Base-by-base conservation (phyloP, 331 rosid species). In the Cucumis variabilis region DNA sequence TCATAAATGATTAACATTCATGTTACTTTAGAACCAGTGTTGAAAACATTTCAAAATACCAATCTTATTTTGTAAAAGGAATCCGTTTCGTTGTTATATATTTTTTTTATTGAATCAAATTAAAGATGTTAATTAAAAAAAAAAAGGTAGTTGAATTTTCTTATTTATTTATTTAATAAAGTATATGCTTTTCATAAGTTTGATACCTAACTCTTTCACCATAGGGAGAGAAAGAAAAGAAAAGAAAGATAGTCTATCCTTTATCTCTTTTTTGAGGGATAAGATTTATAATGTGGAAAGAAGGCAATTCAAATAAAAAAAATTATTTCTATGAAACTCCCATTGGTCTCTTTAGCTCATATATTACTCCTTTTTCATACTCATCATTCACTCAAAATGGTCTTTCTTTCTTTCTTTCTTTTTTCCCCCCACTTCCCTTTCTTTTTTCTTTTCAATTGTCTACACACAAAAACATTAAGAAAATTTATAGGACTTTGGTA, bases 281-380 rank as follows among this genome's bases (percentile, higher is more conserved):
- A 76, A 76, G 82, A 76, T 76, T 23, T 46, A 13, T 28, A 50
- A 50, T 50, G 37, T 33, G 44, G 23, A 51, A 48, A 53, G 44
- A 79, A 63, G 25, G 27, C n/a, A 2, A 63, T 63, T 63, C 3
- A 37, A 25, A 73, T 50, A 14, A n/a, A 23, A 79, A 33, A 33
- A 25, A 25, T 53, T 9, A 77, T 77, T 21, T 77, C 33, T 76
- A 21, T 76, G 27, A n/a, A n/a, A 46, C 9, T 23, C 51, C 13
- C 41, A 48, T 77, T 77, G 83, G 63, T 77, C 5, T 77, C 58
- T 77, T 77, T 46, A 77, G 37, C 23, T 13, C 66, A 79, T 25
- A 79, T 16, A 7, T 79, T 51, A 79, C 84, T 58, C 66, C 67
- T 79, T 79, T 80, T 80, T 25, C 48, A 80, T 28, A 80, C 27